Evolutionary conservation across 2,329 filamentous ascomycete genomes (phyloP).

Genomic region (Cercospora sp.): DNA sequence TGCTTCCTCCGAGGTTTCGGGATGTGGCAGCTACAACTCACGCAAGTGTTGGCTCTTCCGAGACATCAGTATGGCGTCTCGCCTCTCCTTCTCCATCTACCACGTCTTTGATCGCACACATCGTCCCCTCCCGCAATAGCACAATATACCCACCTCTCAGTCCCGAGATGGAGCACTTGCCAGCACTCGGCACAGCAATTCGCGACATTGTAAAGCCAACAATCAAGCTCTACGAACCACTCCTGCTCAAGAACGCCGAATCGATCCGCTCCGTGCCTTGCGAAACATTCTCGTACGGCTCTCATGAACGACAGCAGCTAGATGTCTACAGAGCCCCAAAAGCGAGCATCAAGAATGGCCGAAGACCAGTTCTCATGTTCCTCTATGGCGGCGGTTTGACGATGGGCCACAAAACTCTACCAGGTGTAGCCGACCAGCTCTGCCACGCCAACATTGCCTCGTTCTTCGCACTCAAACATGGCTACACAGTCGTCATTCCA

Average conservation of each 20-base stretch:
- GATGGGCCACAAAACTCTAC: constrained; percentile 38
- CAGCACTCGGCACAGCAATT: constrained; percentile 31
- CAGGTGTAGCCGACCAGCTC: constrained; percentile 32
- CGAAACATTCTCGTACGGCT: constrained; percentile 42
- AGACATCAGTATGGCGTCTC: not conserved
- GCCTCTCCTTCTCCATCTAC: not conserved
- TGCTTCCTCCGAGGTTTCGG: not conserved
- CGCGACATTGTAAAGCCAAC: constrained; percentile 30
- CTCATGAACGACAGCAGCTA: constrained; percentile 41
- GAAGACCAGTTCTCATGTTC: constrained; percentile 34
- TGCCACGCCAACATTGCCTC: constrained; percentile 44
- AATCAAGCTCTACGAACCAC: constrained; percentile 28
- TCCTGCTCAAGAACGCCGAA: constrained; percentile 30
- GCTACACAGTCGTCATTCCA: constrained; percentile 41
- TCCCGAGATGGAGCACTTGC: constrained; percentile 23
- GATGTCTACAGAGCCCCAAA: constrained; percentile 42
- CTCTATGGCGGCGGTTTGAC: constrained; percentile 42
- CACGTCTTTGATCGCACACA: not conserved
- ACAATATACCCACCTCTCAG: not conserved
- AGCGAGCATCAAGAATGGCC: constrained; percentile 25
- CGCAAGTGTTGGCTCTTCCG: not conserved
- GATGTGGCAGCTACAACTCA: not conserved
- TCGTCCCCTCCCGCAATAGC: not conserved
- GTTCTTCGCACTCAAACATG: constrained; percentile 43
- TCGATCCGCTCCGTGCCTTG: constrained; percentile 27